Conservation (phyloP, 202 grass and related monocot species). For the Cymbopogon flexuosus region DNA sequence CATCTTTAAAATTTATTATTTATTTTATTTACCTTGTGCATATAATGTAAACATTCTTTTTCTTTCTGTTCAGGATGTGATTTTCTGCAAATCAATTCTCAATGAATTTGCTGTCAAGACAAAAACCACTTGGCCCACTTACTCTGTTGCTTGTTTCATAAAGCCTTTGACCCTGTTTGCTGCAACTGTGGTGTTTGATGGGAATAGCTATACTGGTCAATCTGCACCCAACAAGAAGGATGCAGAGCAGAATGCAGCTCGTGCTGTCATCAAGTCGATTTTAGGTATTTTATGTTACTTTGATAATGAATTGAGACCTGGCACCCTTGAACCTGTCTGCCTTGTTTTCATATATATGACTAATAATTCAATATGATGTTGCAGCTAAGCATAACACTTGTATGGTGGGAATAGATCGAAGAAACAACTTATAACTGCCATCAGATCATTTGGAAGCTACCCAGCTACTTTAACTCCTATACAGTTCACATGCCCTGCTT, state of each 20-base stretch:
- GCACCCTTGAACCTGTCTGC: background rate
- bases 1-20: background rate
- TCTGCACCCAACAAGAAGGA: slow-evolving; percentile 44
- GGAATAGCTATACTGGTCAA: slow-evolving; percentile 49
- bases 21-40: slow-evolving; percentile 9
- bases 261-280: slow-evolving; percentile 35
- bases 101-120: slow-evolving; percentile 49
- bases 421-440: slow-evolving; percentile 25
- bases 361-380: slow-evolving; percentile 19
- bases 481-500: slow-evolving; percentile 16
- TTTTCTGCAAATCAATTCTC: slow-evolving; percentile 63
- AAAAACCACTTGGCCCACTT: slow-evolving; percentile 30
- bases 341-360: background rate
- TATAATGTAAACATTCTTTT: slow-evolving; percentile 11
- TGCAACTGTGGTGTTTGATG: slow-evolving; percentile 39
- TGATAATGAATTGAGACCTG: slow-evolving; percentile 21
- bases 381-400: slow-evolving; percentile 23
- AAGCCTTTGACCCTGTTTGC: slow-evolving; percentile 23
- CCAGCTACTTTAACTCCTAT: slow-evolving; percentile 15
- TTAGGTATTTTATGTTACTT: slow-evolving; percentile 42
- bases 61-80: slow-evolving; percentile 30
- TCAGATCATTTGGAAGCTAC: background rate
- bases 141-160: slow-evolving; percentile 5
- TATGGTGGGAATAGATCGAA: slow-evolving; percentile 37
- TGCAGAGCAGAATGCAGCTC: slow-evolving; percentile 50